Evolutionary conservation across 2,329 filamentous ascomycete species (phyloP).

Genomic region (Fusarium floridanum): DNA sequence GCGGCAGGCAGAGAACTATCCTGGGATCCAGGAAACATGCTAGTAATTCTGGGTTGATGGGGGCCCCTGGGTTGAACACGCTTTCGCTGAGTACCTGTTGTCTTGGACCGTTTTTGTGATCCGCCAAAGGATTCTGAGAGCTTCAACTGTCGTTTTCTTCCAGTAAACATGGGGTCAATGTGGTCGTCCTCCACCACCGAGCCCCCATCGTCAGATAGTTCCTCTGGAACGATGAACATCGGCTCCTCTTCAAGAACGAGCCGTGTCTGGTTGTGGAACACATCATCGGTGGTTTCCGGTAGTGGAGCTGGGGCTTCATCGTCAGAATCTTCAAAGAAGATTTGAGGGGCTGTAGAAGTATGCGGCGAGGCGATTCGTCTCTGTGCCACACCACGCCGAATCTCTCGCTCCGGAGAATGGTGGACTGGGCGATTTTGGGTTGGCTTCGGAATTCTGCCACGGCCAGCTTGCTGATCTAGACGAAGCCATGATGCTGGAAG

Average conservation of each 20-base stretch:
- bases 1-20: slow-evolving; percentile 11
- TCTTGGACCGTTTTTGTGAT: slow-evolving; percentile 46
- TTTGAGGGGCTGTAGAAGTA: slow-evolving; percentile 45
- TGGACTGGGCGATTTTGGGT: slow-evolving; percentile 45
- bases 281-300: slow-evolving; percentile 39
- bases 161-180: slow-evolving; percentile 64
- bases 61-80: slow-evolving; percentile 24
- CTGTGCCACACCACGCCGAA: slow-evolving; percentile 65
- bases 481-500: slow-evolving; percentile 77
- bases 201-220: slow-evolving; percentile 49
- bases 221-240: slow-evolving; percentile 11
- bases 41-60: slow-evolving; percentile 52
- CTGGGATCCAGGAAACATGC: slow-evolving; percentile 41
- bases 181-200: slow-evolving; percentile 63
- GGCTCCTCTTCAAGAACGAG: slow-evolving; percentile 36
- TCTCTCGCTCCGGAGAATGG: slow-evolving; percentile 54
- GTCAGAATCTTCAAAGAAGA: slow-evolving; percentile 63
- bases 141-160: slow-evolving; percentile 56
- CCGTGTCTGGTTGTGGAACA: slow-evolving; percentile 45
- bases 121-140: slow-evolving; percentile 43
- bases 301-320: slow-evolving; percentile 49
- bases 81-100: slow-evolving; percentile 37
- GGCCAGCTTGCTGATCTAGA: slow-evolving; percentile 63
- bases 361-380: slow-evolving; percentile 52
- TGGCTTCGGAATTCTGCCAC: slow-evolving; percentile 49